Conservation (phyloP, 306 rosid genomes). For the Rubus parviflorus region DNA sequence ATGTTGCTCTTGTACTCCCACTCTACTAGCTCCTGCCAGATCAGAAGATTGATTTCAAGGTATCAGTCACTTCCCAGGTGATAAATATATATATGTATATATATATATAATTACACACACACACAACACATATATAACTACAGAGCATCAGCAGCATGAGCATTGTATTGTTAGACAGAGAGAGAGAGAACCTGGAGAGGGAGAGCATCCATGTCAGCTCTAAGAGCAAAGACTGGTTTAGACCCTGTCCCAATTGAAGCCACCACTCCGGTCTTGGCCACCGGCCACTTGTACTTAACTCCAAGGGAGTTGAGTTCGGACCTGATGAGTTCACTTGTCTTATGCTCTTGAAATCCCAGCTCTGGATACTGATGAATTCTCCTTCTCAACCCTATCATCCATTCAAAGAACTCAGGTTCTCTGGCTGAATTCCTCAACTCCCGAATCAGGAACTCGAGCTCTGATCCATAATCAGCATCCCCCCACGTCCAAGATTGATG, state of each 20-base stretch:
- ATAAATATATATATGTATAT: too few relatives aligned
- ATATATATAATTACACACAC: too few relatives aligned
- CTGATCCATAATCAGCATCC: neutral
- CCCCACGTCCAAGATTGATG: neutral
- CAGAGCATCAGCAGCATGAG: neutral
- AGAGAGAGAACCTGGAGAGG: conserved; percentile 35
- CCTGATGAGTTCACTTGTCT: conserved; percentile 47
- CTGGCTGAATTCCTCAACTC: conserved; percentile 31
- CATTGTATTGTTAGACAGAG: neutral
- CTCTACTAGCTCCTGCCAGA: conserved; percentile 46
- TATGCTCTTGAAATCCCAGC: conserved; percentile 43
- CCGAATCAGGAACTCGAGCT: conserved; percentile 28
- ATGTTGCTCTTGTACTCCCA: conserved; percentile 54
- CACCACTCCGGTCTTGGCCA: conserved; percentile 43
- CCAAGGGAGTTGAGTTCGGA: conserved; percentile 45
- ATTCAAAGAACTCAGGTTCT: conserved; percentile 35
- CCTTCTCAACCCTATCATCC: conserved; percentile 44
- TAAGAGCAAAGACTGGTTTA: conserved; percentile 38
- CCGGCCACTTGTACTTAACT: conserved; percentile 41
- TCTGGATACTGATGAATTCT: conserved; percentile 47
- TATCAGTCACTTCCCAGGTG: neutral
- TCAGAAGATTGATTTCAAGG: neutral
- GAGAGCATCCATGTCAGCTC: conserved; percentile 56
- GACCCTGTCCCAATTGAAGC: conserved; percentile 34
- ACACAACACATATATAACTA: neutral